Conservation (phyloP, 352 stramenopile genomes). For the Blastocystis sp. region DNA sequence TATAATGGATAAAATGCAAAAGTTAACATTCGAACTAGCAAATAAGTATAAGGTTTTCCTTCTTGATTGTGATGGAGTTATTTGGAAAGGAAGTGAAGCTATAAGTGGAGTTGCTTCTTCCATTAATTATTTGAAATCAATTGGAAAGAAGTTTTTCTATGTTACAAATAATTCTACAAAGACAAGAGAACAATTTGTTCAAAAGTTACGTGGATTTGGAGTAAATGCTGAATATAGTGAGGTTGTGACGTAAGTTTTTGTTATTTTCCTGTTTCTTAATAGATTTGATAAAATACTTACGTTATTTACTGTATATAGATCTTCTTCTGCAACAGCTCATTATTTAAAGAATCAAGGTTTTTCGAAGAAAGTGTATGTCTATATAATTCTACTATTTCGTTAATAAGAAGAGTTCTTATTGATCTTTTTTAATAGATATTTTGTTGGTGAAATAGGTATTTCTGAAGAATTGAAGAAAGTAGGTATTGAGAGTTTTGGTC, state of each 20-base stretch:
- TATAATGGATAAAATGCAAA: too few species aligned
- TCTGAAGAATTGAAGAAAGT: slow-evolving; percentile 24
- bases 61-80: slow-evolving; percentile 36
- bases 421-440: too few species aligned
- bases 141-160: slow-evolving; percentile 25
- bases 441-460: slow-evolving; percentile 29
- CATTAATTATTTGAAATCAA: slow-evolving; percentile 22
- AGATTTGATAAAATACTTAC: too few species aligned
- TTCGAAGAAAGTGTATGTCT: background rate
- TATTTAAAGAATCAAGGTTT: background rate
- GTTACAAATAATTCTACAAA: slow-evolving; percentile 37
- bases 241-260: slow-evolving; percentile 10
- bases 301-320: too few species aligned
- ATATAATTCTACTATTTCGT: too few species aligned
- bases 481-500: slow-evolving; percentile 7
- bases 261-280: background rate
- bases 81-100: slow-evolving; percentile 29
- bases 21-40: too few species aligned
- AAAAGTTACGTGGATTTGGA: slow-evolving; percentile 16
- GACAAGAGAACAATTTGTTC: slow-evolving; percentile 2
- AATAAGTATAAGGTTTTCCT: slow-evolving; percentile 16
- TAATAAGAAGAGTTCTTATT: too few species aligned
- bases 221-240: slow-evolving; percentile 11
- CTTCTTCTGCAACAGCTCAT: slow-evolving; percentile 29
- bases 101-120: slow-evolving; percentile 13